Conservation (phyloP, 2,329 filamentous ascomycete genomes). For the Penicillium sumatraense region DNA sequence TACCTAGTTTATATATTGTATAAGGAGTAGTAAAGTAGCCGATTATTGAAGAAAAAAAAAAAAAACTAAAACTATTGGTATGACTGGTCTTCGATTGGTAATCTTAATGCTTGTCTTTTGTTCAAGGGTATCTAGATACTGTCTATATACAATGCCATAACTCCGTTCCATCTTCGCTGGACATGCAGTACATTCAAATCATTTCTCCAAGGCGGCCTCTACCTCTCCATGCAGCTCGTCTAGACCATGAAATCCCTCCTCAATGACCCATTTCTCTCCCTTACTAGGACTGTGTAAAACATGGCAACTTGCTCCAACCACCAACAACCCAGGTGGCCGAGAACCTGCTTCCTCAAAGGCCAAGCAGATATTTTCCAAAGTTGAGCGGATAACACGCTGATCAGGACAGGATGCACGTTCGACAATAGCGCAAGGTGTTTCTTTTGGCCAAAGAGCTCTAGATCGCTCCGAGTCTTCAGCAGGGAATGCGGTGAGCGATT, state of each 20-base stretch:
- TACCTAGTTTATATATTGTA: too few species aligned
- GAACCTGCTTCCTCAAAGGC: constrained; percentile 90
- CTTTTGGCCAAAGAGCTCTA: constrained; percentile 64
- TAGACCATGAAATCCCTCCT: constrained; percentile 81
- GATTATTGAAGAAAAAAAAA: too few species aligned
- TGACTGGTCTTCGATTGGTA: too few species aligned
- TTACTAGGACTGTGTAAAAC: constrained; percentile 66
- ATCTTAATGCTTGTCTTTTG: constrained; percentile 2
- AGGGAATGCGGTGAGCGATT: constrained; percentile 61
- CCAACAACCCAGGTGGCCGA: constrained; percentile 83
- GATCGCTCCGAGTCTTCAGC: constrained; percentile 32
- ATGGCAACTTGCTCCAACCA: constrained; percentile 83
- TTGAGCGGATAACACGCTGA: constrained; percentile 89
- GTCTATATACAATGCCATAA: constrained; percentile 25
- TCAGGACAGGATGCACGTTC: constrained; percentile 94
- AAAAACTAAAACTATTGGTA: too few species aligned
- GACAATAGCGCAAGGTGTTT: constrained; percentile 89
- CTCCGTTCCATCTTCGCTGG: constrained; percentile 5
- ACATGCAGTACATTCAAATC: constrained; percentile 12
- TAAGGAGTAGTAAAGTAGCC: too few species aligned
- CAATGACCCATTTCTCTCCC: constrained; percentile 75
- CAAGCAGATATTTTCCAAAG: constrained; percentile 74
- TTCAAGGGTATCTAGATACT: constrained; percentile 26
- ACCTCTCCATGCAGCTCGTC: constrained; percentile 54
- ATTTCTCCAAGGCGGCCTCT: constrained; percentile 21